Evolutionary conservation across 2,329 filamentous ascomycete genomes (phyloP), one percentile per base, ranked within the genome.

Genomic region (Hypocreales sp.): DNA sequence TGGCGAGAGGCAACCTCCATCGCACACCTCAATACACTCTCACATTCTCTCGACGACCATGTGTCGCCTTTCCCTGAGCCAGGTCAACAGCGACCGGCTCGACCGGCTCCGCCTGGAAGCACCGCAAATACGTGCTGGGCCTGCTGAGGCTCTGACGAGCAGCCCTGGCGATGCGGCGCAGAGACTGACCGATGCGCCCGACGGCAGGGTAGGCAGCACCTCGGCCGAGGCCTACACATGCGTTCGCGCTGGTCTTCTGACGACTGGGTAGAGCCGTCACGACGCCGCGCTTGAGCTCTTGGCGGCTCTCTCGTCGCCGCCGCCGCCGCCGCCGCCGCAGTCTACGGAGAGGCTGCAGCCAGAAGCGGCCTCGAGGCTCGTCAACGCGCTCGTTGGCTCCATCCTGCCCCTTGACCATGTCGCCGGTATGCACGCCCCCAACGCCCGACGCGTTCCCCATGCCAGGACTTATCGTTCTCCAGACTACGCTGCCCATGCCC

Each of bases 251-350:
- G 15, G 15, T n/a, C 7, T 20, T 14, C 15, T 22, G 11, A 25
- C 11, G 17, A 5, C 13, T 26, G 20, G 9, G 11, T n/a, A 35
- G 33, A 25, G 21, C 27, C 28, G 24, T 8, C 22, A 26, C 22
- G 31, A 33, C 16, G 31, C 28, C n/a, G 19, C 30, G 13, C 20
- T 35, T 8, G 6, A 19, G 21, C 23, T 33, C 12, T 24, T 32
- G 4, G 26, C 26, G 12, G 20, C 18, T 12, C 15, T 31, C n/a
- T 23, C 19, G 8, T 22, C 17, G 13, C 16, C 22, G 11, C 21
- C 11, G 13, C 8, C 12, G 16, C 12, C 9, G 2, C 10, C 15
- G 15, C 5, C 7, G 7, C 17, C 9, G 21, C 9, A 18, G 10
- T 25, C 11, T n/a, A n/a, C n/a, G n/a, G n/a, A n/a, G n/a, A 5